These are phyloP conservation scores for Monosiga brevicollis DNA, from an alignment of 78 protist genomes.

Conservation along the genomic window DNA sequence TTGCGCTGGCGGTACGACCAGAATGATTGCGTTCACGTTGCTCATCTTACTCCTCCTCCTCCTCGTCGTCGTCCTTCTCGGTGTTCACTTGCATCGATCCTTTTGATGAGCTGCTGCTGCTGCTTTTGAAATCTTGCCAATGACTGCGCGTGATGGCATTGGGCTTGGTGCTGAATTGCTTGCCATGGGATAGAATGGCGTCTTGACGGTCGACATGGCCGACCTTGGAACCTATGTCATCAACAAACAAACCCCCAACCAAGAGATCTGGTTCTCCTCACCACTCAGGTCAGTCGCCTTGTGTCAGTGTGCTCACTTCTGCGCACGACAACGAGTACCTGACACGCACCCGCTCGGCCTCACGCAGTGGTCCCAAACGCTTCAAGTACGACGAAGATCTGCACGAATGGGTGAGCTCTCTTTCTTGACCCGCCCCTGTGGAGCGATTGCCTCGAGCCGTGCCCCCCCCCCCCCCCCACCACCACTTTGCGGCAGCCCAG, in stretches of 20 bases:
- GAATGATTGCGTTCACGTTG: background rate
- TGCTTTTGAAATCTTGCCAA: background rate
- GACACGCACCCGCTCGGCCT: too few species aligned
- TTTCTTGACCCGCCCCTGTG: too few species aligned
- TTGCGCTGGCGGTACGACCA: background rate
- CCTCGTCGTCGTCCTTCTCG: background rate
- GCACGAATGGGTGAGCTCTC: too few species aligned
- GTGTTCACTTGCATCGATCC: background rate
- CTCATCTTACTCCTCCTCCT: background rate
- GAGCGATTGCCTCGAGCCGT: too few species aligned
- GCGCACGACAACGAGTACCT: too few species aligned
- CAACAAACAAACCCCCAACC: constrained; percentile 78
- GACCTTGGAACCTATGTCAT: constrained; percentile 56
- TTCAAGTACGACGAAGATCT: too few species aligned
- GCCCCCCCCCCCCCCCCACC: too few species aligned
- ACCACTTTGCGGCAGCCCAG: too few species aligned
- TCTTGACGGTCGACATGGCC: constrained; percentile 13
- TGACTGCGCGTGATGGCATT: background rate
- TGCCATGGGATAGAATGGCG: constrained; percentile 24
- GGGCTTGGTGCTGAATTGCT: background rate
- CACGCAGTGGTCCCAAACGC: too few species aligned
- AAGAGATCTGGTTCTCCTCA: constrained; percentile 77
- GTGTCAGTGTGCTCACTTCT: too few species aligned
- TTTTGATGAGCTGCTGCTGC: background rate
- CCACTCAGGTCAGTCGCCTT: constrained; percentile 38